Evolutionary conservation across 2,329 filamentous ascomycete genomes (phyloP).

Genomic region (Alternaria gansuensis): DNA sequence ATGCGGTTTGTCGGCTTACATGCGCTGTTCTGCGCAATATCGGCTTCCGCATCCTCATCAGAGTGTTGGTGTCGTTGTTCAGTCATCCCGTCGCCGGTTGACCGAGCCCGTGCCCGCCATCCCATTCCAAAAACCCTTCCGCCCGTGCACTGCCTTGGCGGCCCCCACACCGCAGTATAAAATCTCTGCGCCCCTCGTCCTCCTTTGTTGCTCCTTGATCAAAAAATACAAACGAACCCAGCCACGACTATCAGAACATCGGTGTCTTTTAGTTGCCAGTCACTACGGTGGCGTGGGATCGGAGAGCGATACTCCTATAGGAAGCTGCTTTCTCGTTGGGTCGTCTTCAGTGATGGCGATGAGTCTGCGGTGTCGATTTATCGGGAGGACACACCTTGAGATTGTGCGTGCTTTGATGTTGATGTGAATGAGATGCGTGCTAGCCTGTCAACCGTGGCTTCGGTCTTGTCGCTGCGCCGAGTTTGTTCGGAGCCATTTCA

Average conservation of each 20-base stretch:
- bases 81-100: background rate
- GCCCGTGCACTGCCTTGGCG: conserved; percentile 18
- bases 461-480: background rate
- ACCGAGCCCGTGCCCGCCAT: conserved; percentile 8
- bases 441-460: background rate
- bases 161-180: conserved; percentile 26
- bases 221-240: conserved; percentile 69
- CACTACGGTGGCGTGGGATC: conserved; percentile 67
- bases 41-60: background rate
- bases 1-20: background rate
- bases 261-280: conserved; percentile 74
- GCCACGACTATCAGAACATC: conserved; percentile 71
- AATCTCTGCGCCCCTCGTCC: conserved; percentile 34
- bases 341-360: conserved; percentile 77
- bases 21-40: background rate
- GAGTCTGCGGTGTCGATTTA: conserved; percentile 75
- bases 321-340: conserved; percentile 74
- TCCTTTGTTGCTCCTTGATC: conserved; percentile 59
- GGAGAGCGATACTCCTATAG: conserved; percentile 67
- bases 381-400: conserved; percentile 66
- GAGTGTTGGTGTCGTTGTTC: background rate
- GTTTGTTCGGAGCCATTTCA: background rate
- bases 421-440: background rate
- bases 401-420: background rate
- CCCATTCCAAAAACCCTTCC: background rate